Percentiles rank a stretch among this genome's conserved stretches.
Conservation (phyloP, 208 protist genomes). For the Crithidia fasciculata region DNA sequence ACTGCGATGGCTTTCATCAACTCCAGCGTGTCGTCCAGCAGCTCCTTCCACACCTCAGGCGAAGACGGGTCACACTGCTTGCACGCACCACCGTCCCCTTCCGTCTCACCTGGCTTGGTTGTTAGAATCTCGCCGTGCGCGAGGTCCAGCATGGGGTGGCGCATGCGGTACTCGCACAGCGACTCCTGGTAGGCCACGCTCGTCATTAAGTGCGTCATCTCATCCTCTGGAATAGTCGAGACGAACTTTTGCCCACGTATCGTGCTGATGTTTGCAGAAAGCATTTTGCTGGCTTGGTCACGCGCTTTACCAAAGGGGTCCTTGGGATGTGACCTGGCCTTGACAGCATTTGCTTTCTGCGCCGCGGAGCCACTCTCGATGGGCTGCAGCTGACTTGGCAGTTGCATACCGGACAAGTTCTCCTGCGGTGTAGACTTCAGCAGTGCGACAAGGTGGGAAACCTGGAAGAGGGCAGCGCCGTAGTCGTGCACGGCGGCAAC, state of each 20-base stretch:
- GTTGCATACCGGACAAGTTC: conserved; percentile 26
- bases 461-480: conserved; percentile 22
- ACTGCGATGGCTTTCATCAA: conserved; percentile 35
- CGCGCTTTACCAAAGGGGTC: too few species aligned
- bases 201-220: conserved; percentile 10
- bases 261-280: background rate
- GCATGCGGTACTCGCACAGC: conserved; percentile 41
- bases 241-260: too few species aligned
- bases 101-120: background rate
- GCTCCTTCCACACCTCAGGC: conserved; percentile 20
- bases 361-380: background rate
- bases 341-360: background rate
- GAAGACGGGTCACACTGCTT: background rate
- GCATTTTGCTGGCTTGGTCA: background rate
- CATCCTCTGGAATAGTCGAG: background rate
- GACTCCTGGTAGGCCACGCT: conserved; percentile 32
- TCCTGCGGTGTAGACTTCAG: conserved; percentile 33
- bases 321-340: background rate
- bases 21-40: conserved; percentile 46
- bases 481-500: conserved; percentile 10
- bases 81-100: background rate
- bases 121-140: conserved; percentile 18
- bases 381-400: conserved; percentile 29
- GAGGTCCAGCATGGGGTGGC: conserved; percentile 34
- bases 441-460: conserved; percentile 3